Conservation (phyloP, 805 yeast genomes). For the Ogataea chonburiensis region DNA sequence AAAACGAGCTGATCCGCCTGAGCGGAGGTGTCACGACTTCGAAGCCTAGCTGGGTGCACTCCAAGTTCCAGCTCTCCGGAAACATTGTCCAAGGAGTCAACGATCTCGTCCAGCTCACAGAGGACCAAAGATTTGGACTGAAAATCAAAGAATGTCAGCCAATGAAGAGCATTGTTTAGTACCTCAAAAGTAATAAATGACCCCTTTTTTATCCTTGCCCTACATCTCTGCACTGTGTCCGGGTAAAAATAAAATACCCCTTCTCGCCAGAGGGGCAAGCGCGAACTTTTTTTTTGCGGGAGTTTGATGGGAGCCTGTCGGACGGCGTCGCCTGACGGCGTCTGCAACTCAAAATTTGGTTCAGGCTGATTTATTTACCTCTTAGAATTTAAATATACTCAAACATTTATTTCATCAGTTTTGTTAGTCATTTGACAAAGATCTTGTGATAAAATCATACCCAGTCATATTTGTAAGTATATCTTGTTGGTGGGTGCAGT, state of each 20-base stretch:
- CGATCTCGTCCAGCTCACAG: constrained; percentile 56
- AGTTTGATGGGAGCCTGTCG: constrained; percentile 1
- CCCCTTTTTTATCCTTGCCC: neutral
- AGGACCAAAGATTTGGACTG: constrained; percentile 70
- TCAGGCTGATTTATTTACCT: constrained; percentile 12
- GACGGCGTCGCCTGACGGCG: constrained; percentile 10
- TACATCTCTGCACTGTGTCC: constrained; percentile 8
- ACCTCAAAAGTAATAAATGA: neutral
- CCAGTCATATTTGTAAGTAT: constrained; percentile 16
- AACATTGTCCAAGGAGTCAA: constrained; percentile 44
- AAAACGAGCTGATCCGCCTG: constrained; percentile 64
- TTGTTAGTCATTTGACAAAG: constrained; percentile 6
- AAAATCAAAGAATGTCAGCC: constrained; percentile 63
- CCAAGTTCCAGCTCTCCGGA: constrained; percentile 61
- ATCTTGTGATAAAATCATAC: constrained; percentile 13
- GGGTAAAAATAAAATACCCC: constrained; percentile 4
- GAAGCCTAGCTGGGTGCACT: constrained; percentile 86
- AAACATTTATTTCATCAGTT: constrained; percentile 6
- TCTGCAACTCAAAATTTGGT: constrained; percentile 10
- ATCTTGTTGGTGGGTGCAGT: too few relatives aligned
- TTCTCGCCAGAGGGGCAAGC: constrained; percentile 4
- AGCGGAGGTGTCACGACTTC: constrained; percentile 74
- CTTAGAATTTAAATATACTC: constrained; percentile 5
- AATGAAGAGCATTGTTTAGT: constrained; percentile 34
- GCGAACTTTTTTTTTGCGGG: constrained; percentile 1